A percentile compares a stretch with the other conserved stretches of the same genome.
Evolutionary conservation across 306 rosid species (phyloP).

Genomic region (Adenanthera pavonina): DNA sequence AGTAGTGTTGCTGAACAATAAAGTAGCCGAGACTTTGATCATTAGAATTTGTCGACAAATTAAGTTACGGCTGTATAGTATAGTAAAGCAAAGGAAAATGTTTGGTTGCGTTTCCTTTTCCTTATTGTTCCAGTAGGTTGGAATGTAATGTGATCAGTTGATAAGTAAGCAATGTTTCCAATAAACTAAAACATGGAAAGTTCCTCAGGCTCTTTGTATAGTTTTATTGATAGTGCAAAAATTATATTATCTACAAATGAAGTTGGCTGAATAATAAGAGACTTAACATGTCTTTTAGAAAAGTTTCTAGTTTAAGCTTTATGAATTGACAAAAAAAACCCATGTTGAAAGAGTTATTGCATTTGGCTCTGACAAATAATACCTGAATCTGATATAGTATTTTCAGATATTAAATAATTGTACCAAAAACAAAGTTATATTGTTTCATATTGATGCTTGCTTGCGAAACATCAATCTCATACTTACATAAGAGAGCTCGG

Average conservation of each 20-base stretch:
- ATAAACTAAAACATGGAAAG: background rate
- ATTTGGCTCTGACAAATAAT: too few species aligned
- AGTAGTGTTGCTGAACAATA: conserved; percentile 36
- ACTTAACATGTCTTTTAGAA: too few species aligned
- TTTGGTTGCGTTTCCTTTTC: background rate
- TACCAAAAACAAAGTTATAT: background rate
- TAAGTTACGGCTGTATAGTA: conserved; percentile 53
- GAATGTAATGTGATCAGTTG: background rate
- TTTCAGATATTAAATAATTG: too few species aligned
- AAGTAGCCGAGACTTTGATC: conserved; percentile 30
- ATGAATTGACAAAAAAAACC: too few species aligned
- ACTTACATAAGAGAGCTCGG: background rate
- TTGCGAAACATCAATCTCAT: background rate
- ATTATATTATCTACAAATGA: background rate
- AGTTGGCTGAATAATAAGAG: too few species aligned
- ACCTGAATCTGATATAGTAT: too few species aligned
- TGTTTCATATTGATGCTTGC: conserved; percentile 15
- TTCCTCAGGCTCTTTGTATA: background rate
- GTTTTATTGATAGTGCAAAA: conserved; percentile 12
- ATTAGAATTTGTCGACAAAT: conserved; percentile 40
- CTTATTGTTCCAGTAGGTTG: conserved; percentile 20
- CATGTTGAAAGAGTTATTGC: too few species aligned
- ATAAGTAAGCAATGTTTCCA: background rate
- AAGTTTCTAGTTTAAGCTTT: too few species aligned
- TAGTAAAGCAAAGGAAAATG: conserved; percentile 19